These are phyloP conservation scores for Blastocystis sp. DNA, from an alignment of 352 stramenopile genomes.

Conservation along the genomic window DNA sequence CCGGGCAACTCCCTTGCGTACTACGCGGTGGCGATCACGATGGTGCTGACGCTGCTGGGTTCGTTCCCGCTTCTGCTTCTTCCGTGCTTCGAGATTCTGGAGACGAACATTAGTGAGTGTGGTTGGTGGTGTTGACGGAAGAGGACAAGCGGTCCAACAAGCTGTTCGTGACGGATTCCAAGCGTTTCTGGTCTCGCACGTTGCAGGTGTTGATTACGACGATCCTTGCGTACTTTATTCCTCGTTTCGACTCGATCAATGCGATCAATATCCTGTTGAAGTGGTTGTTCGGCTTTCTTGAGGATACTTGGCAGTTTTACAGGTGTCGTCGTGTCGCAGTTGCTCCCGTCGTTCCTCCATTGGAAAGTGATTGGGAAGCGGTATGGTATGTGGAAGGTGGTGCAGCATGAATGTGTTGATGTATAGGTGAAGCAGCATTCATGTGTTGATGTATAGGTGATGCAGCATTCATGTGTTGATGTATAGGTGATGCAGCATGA, in stretches of 20 bases:
- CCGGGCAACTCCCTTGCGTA: background rate
- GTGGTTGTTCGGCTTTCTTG: background rate
- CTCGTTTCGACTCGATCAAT: conserved; percentile 16
- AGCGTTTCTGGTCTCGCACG: conserved; percentile 22
- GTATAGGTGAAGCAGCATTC: too few species aligned
- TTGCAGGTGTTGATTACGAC: background rate
- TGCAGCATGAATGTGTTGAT: too few species aligned
- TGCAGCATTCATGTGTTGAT: too few species aligned
- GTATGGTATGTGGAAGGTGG: background rate
- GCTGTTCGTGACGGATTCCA: conserved; percentile 6
- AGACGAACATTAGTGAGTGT: background rate
- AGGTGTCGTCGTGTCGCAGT: conserved; percentile 24
- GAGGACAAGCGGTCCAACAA: background rate
- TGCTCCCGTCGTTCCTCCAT: background rate
- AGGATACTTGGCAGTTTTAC: conserved; percentile 12
- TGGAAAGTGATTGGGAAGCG: background rate
- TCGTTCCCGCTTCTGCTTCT: conserved; percentile 5
- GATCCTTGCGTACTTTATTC: conserved; percentile 3
- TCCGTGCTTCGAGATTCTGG: conserved; percentile 24
- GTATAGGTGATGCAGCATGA: too few species aligned
- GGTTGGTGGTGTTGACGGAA: background rate
- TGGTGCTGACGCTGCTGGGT: background rate
- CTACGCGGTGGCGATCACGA: background rate
- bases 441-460: too few species aligned
- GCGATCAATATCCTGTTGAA: conserved; percentile 27